Evolutionary conservation across 192 early-diverging fungal species (phyloP), one percentile per base, ranked within the genome.

Genomic region (Podila horticola): DNA sequence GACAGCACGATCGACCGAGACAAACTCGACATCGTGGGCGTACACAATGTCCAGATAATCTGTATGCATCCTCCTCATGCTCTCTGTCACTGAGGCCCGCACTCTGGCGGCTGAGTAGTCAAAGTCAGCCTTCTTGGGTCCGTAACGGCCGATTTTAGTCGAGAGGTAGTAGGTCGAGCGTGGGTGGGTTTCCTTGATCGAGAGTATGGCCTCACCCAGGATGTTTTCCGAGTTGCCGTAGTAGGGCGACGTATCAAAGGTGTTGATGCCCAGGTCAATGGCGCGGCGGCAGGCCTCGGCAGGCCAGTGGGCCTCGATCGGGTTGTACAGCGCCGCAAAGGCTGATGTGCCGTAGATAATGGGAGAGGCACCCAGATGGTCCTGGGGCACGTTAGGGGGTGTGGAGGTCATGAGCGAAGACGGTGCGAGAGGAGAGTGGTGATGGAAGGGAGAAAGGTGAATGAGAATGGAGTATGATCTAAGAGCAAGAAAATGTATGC

Each of bases 1-100:
- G 13, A 90, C 86, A 9, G 90, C 82, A 9, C 88, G 67, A 3
- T 86, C 73, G 26, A 88, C 67, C 2, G 79, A 75, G 11, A 92
- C 92, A 91, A 94, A 94, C 74, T 94, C 93, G 12, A 94, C 92
- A 71, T 94, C 93, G 64, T 94, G 93, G 41, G 88, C 89, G 57
- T 87, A 85, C 1, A 93, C 93, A 59, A 91, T 81, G 64, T 94
- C 92, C 22, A 94, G 71, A 64, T 94, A 94, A 63, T 86, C 79
- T 0, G 91, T 92, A 29, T 90, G 71, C 59, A 93, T 74, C 36
- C 90, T 69, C 13, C 61, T 69, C 84, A 91, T 87, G 67, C 91
- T 93, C 71, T 91, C 85, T 31, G 70, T 60, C 2, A 92, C 88
- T 60, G 88, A 89, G n/a, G 66, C 74, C 6, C 67, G 60, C 9